A percentile compares a stretch with the other conserved stretches of the same genome.
Evolutionary conservation across 1,284 basidiomycete species (phyloP).

Genomic region (Fistulinella staudtii): DNA sequence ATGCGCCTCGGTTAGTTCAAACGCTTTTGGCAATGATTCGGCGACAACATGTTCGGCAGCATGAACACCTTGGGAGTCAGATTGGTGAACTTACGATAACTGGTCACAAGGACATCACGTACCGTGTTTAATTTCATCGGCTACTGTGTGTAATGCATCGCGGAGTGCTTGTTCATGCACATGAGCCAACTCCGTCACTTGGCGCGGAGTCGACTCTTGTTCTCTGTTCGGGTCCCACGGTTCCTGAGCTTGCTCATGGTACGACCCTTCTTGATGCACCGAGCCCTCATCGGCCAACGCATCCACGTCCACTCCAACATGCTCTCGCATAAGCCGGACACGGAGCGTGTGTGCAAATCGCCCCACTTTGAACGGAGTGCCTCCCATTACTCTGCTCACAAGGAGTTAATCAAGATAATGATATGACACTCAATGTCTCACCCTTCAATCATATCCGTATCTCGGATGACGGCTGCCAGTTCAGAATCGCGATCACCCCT

Average conservation of each 20-base stretch:
- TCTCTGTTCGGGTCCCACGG: constrained; percentile 81
- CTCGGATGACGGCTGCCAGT: constrained; percentile 86
- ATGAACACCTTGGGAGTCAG: constrained; percentile 37
- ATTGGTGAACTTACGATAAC: not conserved
- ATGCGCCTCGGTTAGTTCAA: not conserved
- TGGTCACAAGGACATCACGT: constrained; percentile 8
- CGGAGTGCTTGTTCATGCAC: constrained; percentile 36
- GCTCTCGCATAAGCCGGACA: constrained; percentile 93
- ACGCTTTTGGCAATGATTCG: constrained; percentile 36
- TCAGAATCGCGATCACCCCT: constrained; percentile 97
- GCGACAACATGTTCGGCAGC: constrained; percentile 40
- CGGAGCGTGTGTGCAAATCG: constrained; percentile 95
- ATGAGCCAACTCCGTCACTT: constrained; percentile 39
- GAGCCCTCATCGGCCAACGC: constrained; percentile 77
- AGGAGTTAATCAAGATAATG: not conserved
- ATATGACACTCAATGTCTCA: constrained; percentile 32
- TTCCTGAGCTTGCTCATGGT: constrained; percentile 52
- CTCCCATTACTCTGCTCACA: constrained; percentile 79
- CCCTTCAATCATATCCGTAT: constrained; percentile 96
- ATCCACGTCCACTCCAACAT: constrained; percentile 94
- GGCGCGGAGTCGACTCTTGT: constrained; percentile 50
- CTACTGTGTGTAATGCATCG: constrained; percentile 37
- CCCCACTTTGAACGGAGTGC: constrained; percentile 92
- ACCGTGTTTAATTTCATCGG: constrained; percentile 52
- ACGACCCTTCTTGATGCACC: constrained; percentile 57